Base-by-base conservation (phyloP, 106 monocot species). In the Dactylorhiza incarnata region DNA sequence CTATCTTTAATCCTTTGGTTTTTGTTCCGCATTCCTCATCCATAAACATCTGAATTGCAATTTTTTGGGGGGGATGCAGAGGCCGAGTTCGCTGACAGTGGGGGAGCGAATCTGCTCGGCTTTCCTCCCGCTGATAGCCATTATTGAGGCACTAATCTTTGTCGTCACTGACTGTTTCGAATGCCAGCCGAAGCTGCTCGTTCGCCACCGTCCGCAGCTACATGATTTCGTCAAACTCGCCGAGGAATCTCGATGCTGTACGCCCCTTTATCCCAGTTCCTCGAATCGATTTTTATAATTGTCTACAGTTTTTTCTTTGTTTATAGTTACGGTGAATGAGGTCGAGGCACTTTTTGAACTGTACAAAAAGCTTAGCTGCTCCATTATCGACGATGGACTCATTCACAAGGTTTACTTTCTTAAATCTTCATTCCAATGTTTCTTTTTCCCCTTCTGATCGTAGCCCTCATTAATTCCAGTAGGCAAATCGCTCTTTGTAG, bases 321-420 rank as follows among this genome's bases (percentile, higher is more conserved):
- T 43, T 54, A 29, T 26, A 95, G 95, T 95, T 76, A 77, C 84
- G 5, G 83, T 95, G 48, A 95, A 88, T 59, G 95, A 95, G 77
- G 86, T 95, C 22, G 95, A 95, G 87, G 92, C 95, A 61, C 76
- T 95, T 16, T 78, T 84, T 45, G 95, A 92, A 84, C 89, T 95
- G 9, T 95, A 88, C 87, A 95, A 95, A 79, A 89, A 88, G 75
- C 47, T 95, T 55, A 92, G 95, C 81, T 77, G 87, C 75, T 86
- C 92, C 62, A 68, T 68, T 13, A 68, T 68, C 44, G 13, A 68
- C 61, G 95, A 95, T 49, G 89, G 95, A 0, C 81, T 95, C 66
- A 92, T 95, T 13, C 95, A 95, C 83, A 95, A 95, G 95, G 95
- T 95, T 56, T 9, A 51, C 15, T 53, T 54, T 49, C 26, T 53